phyloP scores from a whole-genome alignment of 371 early-diverging fungal species.

The Fennellomyces sp. region DNA sequence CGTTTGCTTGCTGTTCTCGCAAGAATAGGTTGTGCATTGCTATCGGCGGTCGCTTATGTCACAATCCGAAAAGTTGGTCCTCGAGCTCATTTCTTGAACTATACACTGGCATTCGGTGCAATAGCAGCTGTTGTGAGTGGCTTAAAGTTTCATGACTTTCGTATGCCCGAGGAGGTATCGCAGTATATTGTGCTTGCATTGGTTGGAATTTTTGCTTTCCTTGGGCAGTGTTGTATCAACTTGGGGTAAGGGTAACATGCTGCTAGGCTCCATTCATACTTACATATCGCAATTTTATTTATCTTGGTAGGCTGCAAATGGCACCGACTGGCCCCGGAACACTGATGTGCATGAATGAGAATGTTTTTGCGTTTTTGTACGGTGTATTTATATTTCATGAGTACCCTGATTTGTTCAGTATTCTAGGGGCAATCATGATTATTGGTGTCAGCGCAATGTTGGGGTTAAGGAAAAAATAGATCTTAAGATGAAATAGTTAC shows the following conservation, averaged over 20 bases:
- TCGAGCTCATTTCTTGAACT: slow-evolving; percentile 67
- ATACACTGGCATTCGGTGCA: slow-evolving; percentile 74
- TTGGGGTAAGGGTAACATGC: slow-evolving; percentile 59
- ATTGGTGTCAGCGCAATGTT: slow-evolving; percentile 61
- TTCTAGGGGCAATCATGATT: slow-evolving; percentile 66
- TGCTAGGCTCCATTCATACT: too few relatives aligned
- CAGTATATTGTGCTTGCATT: slow-evolving; percentile 36
- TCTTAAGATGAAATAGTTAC: too few relatives aligned
- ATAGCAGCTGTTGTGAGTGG: slow-evolving; percentile 53
- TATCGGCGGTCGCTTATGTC: slow-evolving; percentile 66
- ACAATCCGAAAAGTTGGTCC: slow-evolving; percentile 71
- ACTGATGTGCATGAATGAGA: slow-evolving; percentile 76
- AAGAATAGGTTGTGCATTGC: slow-evolving; percentile 32
- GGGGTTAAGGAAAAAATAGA: slow-evolving; percentile 60
- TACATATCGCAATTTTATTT: too few relatives aligned
- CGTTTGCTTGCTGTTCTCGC: slow-evolving; percentile 37
- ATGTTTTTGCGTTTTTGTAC: slow-evolving; percentile 77
- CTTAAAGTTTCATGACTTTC: slow-evolving; percentile 27
- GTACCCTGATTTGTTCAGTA: slow-evolving; percentile 50
- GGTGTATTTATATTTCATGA: slow-evolving; percentile 73
- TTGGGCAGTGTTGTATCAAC: slow-evolving; percentile 76
- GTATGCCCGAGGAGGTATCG: slow-evolving; percentile 21
- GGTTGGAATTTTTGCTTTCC: slow-evolving; percentile 66
- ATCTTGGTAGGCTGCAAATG: slow-evolving; percentile 57
- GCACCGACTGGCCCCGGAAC: slow-evolving; percentile 75